Base-by-base conservation (phyloP, 169 alveolate species). In the Plasmodium sp. region DNA sequence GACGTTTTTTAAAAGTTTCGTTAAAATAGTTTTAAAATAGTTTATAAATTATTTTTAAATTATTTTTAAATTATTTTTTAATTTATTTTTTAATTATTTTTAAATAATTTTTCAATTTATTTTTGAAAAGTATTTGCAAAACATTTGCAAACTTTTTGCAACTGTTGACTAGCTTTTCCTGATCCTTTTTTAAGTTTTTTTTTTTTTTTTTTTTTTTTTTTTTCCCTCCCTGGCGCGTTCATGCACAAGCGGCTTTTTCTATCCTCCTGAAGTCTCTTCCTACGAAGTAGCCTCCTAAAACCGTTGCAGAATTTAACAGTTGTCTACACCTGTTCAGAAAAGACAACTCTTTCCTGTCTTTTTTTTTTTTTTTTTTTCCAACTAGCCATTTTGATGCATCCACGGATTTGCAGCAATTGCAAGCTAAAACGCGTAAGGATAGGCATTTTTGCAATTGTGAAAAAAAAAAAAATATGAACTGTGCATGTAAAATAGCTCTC, bases 401-500 rank as follows among this genome's bases (percentile, higher is more conserved):
- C 6, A 22, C 14, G 7, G 14, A 62, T 62, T 27, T 62, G n/a
- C 27, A 62, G 5, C 7, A 84, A 31, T 54, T 71, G 27, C 48
- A 84, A 27, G 54, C n/a, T 5, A 84, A 67, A 67, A 51, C n/a
- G 36, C 62, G 18, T 43, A 71, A 84, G 12, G 45, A 41, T 54
- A 14, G 41, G 9, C 39, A 7, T 82, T 82, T 81, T 82, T 82
- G 31, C 75, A 62, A 62, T n/a, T 22, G 14, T 62, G 75, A 41
- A 81, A 41, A 18, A 81, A 22, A 22, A 48, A 41, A 74, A 74
- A n/a, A 48, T 74, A 85, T 85, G 93, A 75, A 74, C 86, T 41
- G 62, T n/a, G 79, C 93, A 85, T 75, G 81, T 33, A 33, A 77
- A 62, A 85, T 41, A 85, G 58, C 82, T 85, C 71, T 85, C 81